A percentile compares a stretch with the other conserved stretches of the same genome.
Conservation (phyloP, 257 asterid genomes). For the Handroanthus guayacan region DNA sequence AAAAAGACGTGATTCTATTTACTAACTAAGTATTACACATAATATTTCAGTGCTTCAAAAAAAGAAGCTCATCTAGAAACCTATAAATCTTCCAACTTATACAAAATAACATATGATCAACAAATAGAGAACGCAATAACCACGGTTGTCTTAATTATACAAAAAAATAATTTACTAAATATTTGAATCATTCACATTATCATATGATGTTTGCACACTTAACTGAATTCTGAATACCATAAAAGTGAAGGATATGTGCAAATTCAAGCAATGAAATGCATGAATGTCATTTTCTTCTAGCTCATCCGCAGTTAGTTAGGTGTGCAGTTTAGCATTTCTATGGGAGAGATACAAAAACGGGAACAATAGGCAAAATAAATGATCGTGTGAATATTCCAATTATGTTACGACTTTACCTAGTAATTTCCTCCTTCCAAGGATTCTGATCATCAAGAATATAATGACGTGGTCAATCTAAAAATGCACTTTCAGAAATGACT, state of each 20-base stretch:
- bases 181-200: too few species aligned
- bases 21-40: too few species aligned
- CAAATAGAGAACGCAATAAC: too few species aligned
- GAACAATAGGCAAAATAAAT: not conserved
- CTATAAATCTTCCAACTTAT: too few species aligned
- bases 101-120: too few species aligned
- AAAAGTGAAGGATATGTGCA: not conserved
- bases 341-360: constrained; percentile 15
- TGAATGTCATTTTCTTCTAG: not conserved
- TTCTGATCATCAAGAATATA: not conserved
- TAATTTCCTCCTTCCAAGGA: not conserved
- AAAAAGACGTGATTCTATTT: too few species aligned
- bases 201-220: not conserved
- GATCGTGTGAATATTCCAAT: not conserved
- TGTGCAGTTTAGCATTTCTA: not conserved
- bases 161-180: too few species aligned
- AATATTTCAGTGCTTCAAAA: too few species aligned
- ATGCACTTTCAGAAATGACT: not conserved
- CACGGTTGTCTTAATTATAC: too few species aligned
- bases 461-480: not conserved
- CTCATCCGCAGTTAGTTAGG: not conserved
- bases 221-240: not conserved
- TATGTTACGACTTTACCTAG: constrained; percentile 15
- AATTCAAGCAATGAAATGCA: not conserved
- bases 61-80: too few species aligned